phyloP scores from a whole-genome alignment of 73 alveolate species.

The Tetrahymena thermophila region DNA sequence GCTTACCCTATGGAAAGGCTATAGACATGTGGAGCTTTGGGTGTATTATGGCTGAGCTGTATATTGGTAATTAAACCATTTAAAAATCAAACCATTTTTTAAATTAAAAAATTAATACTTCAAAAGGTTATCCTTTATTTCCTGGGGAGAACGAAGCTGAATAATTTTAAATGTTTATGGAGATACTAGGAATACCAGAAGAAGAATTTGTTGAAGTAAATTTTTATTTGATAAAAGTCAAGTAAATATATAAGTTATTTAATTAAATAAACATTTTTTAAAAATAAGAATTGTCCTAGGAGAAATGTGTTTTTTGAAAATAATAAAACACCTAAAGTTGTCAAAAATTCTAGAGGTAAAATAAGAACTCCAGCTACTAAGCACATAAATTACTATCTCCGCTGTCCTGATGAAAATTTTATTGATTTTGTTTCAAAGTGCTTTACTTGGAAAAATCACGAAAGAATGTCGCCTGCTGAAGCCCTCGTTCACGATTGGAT shows the following conservation, averaged over 20 bases:
- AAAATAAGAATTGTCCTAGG: slow-evolving; percentile 10
- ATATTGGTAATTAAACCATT: slow-evolving; percentile 65
- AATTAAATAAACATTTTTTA: not conserved
- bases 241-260: not conserved
- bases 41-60: slow-evolving; percentile 88
- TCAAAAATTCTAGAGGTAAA: slow-evolving; percentile 72
- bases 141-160: slow-evolving; percentile 91
- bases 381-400: slow-evolving; percentile 41
- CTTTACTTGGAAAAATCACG: slow-evolving; percentile 85
- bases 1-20: slow-evolving; percentile 83
- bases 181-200: slow-evolving; percentile 72
- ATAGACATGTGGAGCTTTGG: slow-evolving; percentile 97
- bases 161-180: slow-evolving; percentile 76
- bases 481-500: slow-evolving; percentile 81
- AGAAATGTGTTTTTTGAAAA: slow-evolving; percentile 60
- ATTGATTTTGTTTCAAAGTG: slow-evolving; percentile 72
- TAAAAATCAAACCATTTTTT: slow-evolving; percentile 45
- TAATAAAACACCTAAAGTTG: slow-evolving; percentile 48
- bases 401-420: slow-evolving; percentile 58
- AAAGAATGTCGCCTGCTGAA: slow-evolving; percentile 83
- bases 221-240: not conserved
- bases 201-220: slow-evolving; percentile 19
- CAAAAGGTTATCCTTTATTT: slow-evolving; percentile 60
- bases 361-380: slow-evolving; percentile 66
- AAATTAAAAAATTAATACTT: not conserved